phyloP scores from a whole-genome alignment of 2,329 filamentous ascomycete genomes.

The Clarireedia paspali region DNA sequence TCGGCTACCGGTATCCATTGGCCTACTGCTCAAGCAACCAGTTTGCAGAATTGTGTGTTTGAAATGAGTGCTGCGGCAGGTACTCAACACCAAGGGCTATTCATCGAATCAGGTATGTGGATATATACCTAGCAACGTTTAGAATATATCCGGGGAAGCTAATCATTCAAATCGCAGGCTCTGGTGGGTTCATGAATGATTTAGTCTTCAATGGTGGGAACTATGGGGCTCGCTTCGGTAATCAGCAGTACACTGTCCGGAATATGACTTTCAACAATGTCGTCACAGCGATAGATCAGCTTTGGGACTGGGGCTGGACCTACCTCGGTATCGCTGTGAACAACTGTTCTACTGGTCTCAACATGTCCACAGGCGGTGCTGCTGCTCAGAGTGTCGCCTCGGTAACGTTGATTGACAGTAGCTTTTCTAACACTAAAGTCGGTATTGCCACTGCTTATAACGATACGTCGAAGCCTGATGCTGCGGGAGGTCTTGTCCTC shows the following conservation, averaged over 20 bases:
- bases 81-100: slow-evolving; percentile 49
- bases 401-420: slow-evolving; percentile 48
- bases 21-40: slow-evolving; percentile 48
- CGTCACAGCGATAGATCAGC: slow-evolving; percentile 45
- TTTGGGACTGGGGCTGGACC: slow-evolving; percentile 55
- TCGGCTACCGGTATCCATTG: slow-evolving; percentile 40
- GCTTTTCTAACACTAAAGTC: slow-evolving; percentile 40
- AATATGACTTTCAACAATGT: slow-evolving; percentile 41
- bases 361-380: slow-evolving; percentile 37
- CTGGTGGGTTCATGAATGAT: slow-evolving; percentile 53
- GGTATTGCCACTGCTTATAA: slow-evolving; percentile 42
- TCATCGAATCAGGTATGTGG: slow-evolving; percentile 43
- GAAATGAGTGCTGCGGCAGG: slow-evolving; percentile 40
- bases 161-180: slow-evolving; percentile 28
- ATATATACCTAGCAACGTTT: neutral
- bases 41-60: slow-evolving; percentile 55
- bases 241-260: slow-evolving; percentile 56
- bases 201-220: slow-evolving; percentile 52
- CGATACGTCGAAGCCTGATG: slow-evolving; percentile 40
- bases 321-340: slow-evolving; percentile 43
- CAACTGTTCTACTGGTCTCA: slow-evolving; percentile 44
- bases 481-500: slow-evolving; percentile 8
- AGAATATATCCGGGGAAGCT: neutral
- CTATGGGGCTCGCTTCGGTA: slow-evolving; percentile 52
- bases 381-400: slow-evolving; percentile 43